phyloP scores from a whole-genome alignment of 73 alveolate species.

The Breviolum minutum region DNA sequence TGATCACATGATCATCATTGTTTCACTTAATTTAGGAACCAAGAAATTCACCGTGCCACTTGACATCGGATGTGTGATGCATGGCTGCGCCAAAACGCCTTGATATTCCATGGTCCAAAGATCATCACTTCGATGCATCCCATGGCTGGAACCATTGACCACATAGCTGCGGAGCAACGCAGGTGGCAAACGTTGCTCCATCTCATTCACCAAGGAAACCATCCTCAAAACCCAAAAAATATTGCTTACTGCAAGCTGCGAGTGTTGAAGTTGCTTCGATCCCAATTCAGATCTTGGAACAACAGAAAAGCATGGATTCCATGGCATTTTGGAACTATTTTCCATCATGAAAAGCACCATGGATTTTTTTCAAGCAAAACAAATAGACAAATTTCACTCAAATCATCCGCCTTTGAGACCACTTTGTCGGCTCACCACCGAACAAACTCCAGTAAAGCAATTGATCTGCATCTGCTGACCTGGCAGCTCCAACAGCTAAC shows the following conservation, averaged over 20 bases:
- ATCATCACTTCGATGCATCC: constrained; percentile 26
- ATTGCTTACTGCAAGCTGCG: background rate
- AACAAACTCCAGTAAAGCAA: constrained; percentile 55
- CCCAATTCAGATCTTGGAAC: background rate
- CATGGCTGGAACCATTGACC: constrained; percentile 24
- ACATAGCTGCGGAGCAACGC: constrained; percentile 53
- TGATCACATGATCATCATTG: background rate
- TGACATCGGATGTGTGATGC: background rate
- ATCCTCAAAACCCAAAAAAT: background rate
- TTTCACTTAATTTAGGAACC: background rate
- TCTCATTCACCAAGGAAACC: constrained; percentile 18
- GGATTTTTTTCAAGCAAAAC: background rate
- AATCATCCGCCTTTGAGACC: background rate
- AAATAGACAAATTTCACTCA: too few relatives aligned
- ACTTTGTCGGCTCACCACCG: background rate
- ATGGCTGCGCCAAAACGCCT: background rate
- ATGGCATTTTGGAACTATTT: too few relatives aligned
- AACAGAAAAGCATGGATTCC: too few relatives aligned
- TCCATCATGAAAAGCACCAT: background rate
- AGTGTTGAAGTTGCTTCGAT: too few relatives aligned
- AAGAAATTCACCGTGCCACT: background rate
- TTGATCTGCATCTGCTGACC: constrained; percentile 58
- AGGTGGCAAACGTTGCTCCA: constrained; percentile 48
- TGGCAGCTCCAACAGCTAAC: background rate
- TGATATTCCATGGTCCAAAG: constrained; percentile 46